These are phyloP conservation scores for Agrostemma githago DNA, from an alignment of 148 eudicot genomes.

Conservation along the genomic window DNA sequence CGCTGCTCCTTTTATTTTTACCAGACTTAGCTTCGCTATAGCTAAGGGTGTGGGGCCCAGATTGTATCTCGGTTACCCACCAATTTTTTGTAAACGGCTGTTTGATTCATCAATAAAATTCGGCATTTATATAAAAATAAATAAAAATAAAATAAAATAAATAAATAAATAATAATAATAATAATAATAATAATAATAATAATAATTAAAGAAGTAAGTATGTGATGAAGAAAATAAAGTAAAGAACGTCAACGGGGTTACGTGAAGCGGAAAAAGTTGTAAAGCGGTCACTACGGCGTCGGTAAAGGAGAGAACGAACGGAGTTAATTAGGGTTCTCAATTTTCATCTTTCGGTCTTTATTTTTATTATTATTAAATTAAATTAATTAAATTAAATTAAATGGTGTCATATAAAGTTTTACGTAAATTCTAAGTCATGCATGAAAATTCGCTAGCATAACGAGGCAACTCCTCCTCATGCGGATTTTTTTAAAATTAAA, in stretches of 20 bases:
- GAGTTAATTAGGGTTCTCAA: neutral
- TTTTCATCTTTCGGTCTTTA: neutral
- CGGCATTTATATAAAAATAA: no score
- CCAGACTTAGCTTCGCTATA: no score
- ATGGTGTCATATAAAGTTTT: constrained; percentile 5
- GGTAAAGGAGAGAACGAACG: constrained; percentile 41
- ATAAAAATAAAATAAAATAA: no score
- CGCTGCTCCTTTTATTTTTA: no score
- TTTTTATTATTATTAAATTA: neutral
- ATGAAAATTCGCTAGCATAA: constrained; percentile 16
- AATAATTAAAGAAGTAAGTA: no score
- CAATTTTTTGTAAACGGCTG: no score
- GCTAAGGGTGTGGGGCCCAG: no score
- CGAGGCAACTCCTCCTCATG: constrained; percentile 2
- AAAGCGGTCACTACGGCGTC: constrained; percentile 85
- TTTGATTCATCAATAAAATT: no score
- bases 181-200: no score
- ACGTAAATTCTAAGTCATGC: constrained; percentile 10
- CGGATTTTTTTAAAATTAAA: no score
- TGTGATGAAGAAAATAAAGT: neutral
- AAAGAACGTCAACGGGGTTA: constrained; percentile 30
- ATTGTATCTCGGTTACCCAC: no score
- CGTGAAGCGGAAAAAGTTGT: constrained; percentile 46
- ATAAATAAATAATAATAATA: no score
- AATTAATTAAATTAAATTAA: constrained; percentile 12